phyloP scores from a whole-genome alignment of 1,284 basidiomycete genomes.

The Neotropicomus parvogracilis region DNA sequence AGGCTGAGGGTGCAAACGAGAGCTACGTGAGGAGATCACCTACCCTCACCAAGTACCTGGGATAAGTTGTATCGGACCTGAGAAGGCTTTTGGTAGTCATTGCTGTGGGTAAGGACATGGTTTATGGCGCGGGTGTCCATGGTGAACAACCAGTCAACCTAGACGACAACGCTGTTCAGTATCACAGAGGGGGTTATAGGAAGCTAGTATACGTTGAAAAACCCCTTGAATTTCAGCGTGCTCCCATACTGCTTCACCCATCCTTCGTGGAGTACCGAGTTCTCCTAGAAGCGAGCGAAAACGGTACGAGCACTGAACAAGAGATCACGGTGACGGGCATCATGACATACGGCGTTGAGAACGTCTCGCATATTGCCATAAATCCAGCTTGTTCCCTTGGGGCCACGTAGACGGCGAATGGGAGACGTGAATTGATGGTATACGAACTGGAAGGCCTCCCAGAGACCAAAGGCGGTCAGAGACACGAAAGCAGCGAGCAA shows the following conservation, averaged over 20 bases:
- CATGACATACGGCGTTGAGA: conserved; percentile 35
- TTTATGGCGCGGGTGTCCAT: conserved; percentile 37
- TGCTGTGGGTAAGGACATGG: conserved; percentile 38
- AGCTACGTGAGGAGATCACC: not conserved
- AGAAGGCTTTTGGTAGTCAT: conserved; percentile 36
- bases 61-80: conserved; percentile 20
- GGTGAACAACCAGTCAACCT: conserved; percentile 27
- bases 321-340: not conserved
- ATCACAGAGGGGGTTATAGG: not conserved
- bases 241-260: conserved; percentile 57
- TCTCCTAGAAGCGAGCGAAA: conserved; percentile 29
- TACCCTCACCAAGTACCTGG: conserved; percentile 32
- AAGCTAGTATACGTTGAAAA: conserved; percentile 42
- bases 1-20: not conserved
- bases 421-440: conserved; percentile 37
- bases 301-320: not conserved
- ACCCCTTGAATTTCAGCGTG: conserved; percentile 44
- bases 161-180: not conserved
- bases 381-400: conserved; percentile 45
- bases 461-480: conserved; percentile 30
- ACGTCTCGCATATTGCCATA: conserved; percentile 53
- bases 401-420: conserved; percentile 48
- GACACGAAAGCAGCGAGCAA: conserved; percentile 10
- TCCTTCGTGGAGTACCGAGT: conserved; percentile 37
- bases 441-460: conserved; percentile 24